These are phyloP conservation scores for Solanum ossicruentum DNA, from an alignment of 257 asterid genomes.

Conservation along the genomic window DNA sequence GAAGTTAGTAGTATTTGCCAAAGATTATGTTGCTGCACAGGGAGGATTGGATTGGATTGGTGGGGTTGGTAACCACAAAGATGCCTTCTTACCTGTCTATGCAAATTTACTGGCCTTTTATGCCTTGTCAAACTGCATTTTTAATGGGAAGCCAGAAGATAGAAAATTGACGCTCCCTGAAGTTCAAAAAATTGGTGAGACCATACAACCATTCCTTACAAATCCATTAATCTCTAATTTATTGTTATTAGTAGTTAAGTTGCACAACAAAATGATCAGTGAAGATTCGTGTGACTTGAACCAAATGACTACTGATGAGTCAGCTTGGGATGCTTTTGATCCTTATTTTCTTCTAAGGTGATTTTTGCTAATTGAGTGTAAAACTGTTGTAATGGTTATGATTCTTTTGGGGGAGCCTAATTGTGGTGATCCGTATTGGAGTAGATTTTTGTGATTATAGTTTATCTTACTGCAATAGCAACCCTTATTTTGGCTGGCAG, in stretches of 20 bases:
- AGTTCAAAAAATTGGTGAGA: conserved; percentile 40
- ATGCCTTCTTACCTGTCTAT: conserved; percentile 65
- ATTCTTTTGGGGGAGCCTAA: neutral
- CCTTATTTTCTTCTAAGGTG: conserved; percentile 69
- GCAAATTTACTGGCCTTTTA: conserved; percentile 60
- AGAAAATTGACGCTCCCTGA: conserved; percentile 27
- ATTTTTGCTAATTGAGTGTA: neutral
- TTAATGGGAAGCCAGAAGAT: conserved; percentile 22
- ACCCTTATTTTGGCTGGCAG: neutral
- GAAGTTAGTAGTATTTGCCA: conserved; percentile 35
- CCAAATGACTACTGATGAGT: conserved; percentile 14
- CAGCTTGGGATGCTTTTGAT: conserved; percentile 48
- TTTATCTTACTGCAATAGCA: neutral
- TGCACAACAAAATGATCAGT: conserved; percentile 40
- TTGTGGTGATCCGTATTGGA: neutral
- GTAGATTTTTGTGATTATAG: neutral
- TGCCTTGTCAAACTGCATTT: conserved; percentile 51
- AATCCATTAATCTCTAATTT: conserved; percentile 59
- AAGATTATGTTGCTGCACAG: conserved; percentile 23
- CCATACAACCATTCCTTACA: conserved; percentile 45
- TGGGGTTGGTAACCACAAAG: conserved; percentile 88
- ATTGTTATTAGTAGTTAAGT: conserved; percentile 30
- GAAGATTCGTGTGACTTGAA: conserved; percentile 9
- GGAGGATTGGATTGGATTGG: conserved; percentile 61
- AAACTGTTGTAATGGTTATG: neutral